Conservation (phyloP, 1,284 basidiomycete species). For the Trametes sp. region DNA sequence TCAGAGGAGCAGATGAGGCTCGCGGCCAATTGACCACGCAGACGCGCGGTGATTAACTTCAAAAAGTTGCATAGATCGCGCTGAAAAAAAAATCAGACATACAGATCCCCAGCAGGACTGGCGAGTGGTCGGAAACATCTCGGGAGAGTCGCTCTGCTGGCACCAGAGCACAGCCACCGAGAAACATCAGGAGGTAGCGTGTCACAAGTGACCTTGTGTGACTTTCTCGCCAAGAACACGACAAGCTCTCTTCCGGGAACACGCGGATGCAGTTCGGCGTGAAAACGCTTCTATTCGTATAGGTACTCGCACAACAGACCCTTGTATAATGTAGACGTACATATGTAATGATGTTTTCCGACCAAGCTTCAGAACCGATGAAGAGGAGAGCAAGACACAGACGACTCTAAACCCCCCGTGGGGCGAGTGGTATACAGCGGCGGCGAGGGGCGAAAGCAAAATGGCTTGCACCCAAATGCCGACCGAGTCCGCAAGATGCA, state of each 20-base stretch:
- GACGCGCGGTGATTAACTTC: no score
- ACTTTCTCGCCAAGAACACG: no score
- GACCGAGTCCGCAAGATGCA: background rate
- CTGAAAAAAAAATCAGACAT: no score
- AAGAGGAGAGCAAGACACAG: background rate
- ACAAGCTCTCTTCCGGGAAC: no score
- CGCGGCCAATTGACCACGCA: no score
- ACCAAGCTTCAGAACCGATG: background rate
- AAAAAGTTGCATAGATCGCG: no score
- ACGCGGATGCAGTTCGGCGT: background rate
- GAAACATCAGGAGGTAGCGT: background rate
- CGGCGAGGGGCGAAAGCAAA: background rate
- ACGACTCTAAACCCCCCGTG: conserved; percentile 2
- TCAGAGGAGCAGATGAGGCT: no score
- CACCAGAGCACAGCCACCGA: background rate
- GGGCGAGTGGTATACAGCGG: background rate
- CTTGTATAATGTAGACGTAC: conserved; percentile 7
- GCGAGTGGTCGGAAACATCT: no score
- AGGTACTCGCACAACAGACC: conserved; percentile 1
- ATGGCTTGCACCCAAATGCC: background rate
- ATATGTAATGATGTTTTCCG: conserved; percentile 11
- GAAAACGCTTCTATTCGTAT: conserved; percentile 4
- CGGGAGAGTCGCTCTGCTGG: no score
- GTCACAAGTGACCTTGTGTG: background rate
- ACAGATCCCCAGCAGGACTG: no score